A percentile compares a stretch with the other conserved stretches of the same genome.
Conservation (phyloP, 179 eudicot species). For the Silene coronaria region DNA sequence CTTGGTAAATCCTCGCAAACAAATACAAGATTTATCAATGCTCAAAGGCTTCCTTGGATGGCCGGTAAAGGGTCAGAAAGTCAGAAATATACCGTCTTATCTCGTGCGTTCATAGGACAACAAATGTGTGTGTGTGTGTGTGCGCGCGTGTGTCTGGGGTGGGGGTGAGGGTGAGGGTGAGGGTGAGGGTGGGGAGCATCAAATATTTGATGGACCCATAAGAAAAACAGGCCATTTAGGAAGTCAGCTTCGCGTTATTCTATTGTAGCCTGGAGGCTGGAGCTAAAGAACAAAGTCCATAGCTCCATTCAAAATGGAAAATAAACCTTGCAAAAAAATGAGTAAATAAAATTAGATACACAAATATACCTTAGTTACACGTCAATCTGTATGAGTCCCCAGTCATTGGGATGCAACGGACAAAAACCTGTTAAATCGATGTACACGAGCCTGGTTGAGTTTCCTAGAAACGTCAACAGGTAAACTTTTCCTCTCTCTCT, state of each 20-base stretch:
- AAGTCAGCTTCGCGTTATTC: not conserved
- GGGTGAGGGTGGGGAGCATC: too few relatives aligned
- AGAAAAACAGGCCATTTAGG: not conserved
- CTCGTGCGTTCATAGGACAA: too few relatives aligned
- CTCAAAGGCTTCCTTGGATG: too few relatives aligned
- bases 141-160: too few relatives aligned
- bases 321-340: too few relatives aligned
- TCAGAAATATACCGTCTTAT: too few relatives aligned
- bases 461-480: conserved; percentile 21
- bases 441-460: conserved; percentile 34
- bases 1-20: too few relatives aligned
- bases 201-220: not conserved
- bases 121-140: too few relatives aligned
- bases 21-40: too few relatives aligned
- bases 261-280: not conserved
- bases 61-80: too few relatives aligned
- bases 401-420: conserved; percentile 22
- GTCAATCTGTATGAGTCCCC: conserved; percentile 13
- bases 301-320: not conserved
- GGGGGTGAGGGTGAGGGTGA: too few relatives aligned
- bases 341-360: not conserved
- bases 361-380: conserved; percentile 19
- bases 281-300: too few relatives aligned
- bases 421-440: conserved; percentile 50
- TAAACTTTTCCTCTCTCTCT: conserved; percentile 31